Conservation (phyloP, 345 rosid species). For the Corchorus capsularis region DNA sequence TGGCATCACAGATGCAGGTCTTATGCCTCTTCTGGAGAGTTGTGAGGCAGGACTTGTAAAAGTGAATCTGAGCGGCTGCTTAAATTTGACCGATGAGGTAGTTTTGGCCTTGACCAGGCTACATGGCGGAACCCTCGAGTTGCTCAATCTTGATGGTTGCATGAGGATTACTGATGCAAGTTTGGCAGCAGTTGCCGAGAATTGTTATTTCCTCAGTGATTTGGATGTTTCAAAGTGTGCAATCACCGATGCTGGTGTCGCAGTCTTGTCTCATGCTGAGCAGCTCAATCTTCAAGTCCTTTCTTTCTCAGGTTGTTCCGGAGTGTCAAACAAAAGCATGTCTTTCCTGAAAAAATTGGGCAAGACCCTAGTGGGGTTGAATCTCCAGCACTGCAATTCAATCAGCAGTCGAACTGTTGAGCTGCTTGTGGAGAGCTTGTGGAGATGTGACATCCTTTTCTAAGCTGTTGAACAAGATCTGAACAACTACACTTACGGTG, state of each 20-base stretch:
- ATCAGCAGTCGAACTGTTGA: constrained; percentile 50
- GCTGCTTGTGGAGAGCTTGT: constrained; percentile 49
- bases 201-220: constrained; percentile 56
- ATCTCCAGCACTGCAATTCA: constrained; percentile 65
- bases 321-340: constrained; percentile 52
- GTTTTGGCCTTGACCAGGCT: constrained; percentile 43
- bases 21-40: constrained; percentile 51
- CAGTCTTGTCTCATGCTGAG: constrained; percentile 45
- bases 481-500: neutral
- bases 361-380: constrained; percentile 57
- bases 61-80: constrained; percentile 61
- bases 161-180: constrained; percentile 68
- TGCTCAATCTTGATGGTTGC: constrained; percentile 67
- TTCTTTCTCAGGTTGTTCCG: constrained; percentile 59
- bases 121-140: constrained; percentile 64
- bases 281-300: constrained; percentile 58
- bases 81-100: constrained; percentile 57
- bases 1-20: constrained; percentile 64
- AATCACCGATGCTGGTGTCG: constrained; percentile 54
- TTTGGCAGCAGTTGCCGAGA: constrained; percentile 52
- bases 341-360: constrained; percentile 49
- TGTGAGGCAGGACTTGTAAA: constrained; percentile 59
- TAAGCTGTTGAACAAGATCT: constrained; percentile 23
- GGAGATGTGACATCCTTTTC: constrained; percentile 76
- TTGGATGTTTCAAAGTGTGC: constrained; percentile 65